Evolutionary conservation across 2,329 filamentous ascomycete genomes (phyloP), one percentile per base, ranked within the genome.

Genomic region (Paraconiothyrium brasiliense): DNA sequence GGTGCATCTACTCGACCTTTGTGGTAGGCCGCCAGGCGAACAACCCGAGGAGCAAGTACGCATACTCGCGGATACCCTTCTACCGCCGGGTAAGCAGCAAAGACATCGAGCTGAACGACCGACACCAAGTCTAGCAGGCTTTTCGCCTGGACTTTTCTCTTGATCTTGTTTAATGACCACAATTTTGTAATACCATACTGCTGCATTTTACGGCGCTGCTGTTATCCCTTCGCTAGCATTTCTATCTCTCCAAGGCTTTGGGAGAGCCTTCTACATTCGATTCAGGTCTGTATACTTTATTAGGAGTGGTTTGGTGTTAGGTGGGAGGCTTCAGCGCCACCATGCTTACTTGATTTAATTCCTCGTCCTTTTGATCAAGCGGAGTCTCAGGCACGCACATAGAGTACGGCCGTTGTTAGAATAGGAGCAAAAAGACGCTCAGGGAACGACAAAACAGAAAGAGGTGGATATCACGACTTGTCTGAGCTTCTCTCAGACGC

Each of bases 1-100:
- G 83, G 58, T 75, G 79, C 58, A 68, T 85, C 44, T 87, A 84
- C 81, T 85, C 83, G 78, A 72, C 81, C 35, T 86, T 85, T 64
- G 79, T 76, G 59, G 44, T 70, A 78, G 20, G 80, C 81, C 73
- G 73, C 70, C 71, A 74, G 64, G 51, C 55, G 11, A 64, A 62
- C 57, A 10, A 56, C 60, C 22, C 65, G 62, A 58, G 73, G 54
- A 60, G 61, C 48, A 67, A 66, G 14, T 68, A 64, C 41, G 58
- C 67, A 10, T 73, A 71, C 60, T 58, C 72, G 22, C 67, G 75
- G 35, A 65, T 77, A 47, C 75, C 74, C 5, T 78, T 77, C 57
- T 78, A 77, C 65, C 72, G 75, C 59, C 72, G 75, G 46, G 73
- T 77, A 59, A 77, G 75, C 62, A 70, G 72, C 27, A 78, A 78